Conservation (phyloP, 106 monocot species). For the Dendrobium catenatum region DNA sequence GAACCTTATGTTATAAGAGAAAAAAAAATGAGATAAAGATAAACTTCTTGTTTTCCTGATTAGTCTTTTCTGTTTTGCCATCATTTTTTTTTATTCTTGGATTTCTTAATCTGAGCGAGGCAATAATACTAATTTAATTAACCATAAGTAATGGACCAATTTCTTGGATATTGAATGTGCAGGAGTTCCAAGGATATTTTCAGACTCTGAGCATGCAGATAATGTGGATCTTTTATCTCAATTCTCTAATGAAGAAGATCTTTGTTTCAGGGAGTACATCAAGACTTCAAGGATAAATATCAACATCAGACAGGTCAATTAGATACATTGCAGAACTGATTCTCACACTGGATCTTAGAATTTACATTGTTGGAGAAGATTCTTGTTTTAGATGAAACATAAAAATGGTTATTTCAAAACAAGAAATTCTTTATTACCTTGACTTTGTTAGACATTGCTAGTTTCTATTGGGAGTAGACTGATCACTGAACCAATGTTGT, state of each 20-base stretch:
- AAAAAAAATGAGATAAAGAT: background rate
- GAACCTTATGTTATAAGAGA: too few relatives aligned
- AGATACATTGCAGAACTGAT: background rate
- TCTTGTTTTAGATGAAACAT: background rate
- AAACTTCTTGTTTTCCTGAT: background rate
- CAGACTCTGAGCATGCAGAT: constrained; percentile 40
- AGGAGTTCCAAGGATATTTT: constrained; percentile 62
- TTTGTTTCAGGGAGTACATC: constrained; percentile 29
- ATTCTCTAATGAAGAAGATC: constrained; percentile 30
- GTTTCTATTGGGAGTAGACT: background rate
- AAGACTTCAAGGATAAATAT: constrained; percentile 52
- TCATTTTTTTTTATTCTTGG: background rate
- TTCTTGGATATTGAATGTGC: constrained; percentile 9
- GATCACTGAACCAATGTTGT: background rate
- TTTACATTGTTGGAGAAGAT: background rate
- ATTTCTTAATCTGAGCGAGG: too few relatives aligned
- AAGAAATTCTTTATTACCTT: background rate
- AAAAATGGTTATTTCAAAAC: too few relatives aligned
- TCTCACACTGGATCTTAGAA: background rate
- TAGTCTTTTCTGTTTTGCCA: background rate
- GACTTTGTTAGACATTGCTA: background rate
- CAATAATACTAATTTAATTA: background rate
- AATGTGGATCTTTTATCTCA: constrained; percentile 15
- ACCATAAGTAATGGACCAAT: background rate
- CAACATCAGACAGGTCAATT: constrained; percentile 60